Base-by-base conservation (phyloP, 176 grass and related monocot species). In the Triticum dicoccoides region DNA sequence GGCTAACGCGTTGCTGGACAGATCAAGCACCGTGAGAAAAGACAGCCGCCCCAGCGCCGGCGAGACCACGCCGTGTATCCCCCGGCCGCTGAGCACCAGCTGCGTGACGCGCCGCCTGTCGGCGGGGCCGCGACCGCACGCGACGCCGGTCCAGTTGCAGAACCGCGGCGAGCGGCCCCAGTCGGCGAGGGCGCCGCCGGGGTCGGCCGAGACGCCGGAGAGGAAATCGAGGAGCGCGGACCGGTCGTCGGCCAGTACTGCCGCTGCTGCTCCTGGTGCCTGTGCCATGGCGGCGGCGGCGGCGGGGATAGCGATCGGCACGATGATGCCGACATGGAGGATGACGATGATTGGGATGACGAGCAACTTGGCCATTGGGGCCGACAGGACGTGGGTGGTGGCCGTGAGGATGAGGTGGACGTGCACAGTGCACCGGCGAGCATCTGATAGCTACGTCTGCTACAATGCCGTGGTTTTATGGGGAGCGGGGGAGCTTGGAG, bases 141-240 rank as follows among this genome's bases (percentile, higher is more conserved):
- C 75, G 21, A 99, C 58, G 30, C 97, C 94, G 8, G 92, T 94
- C 97, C 97, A 99, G 37, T 91, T 88, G 88, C 97, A 98, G 21
- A 84, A 72, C 21, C 89, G 44, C 1, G 7, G 13, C 0, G 90
- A 80, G 29, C 27, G 8, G 15, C 42, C 89, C 97, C 94, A 96
- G 63, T 68, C 63, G 1, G 80, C 15, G 3, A 99, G 86, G 1
- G 54, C 86, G 52, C 64, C 77, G 3, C 69, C 76, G 7, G 82
- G 85, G 23, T 94, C 97, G 0, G 39, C 76, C 9, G 90, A 88
- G 39, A 96, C 65, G 10, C 80, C 32, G 1, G 90, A 91, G 13
- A 76, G 72, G 33, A 99, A 96, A 39, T 45, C 75, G 3, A 99
- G 61, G 25, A 96, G 92, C 1, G 88, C 86, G 0, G 82, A 33